phyloP scores from a whole-genome alignment of 2,329 filamentous ascomycete species.

The Colletotrichum sansevieriae region DNA sequence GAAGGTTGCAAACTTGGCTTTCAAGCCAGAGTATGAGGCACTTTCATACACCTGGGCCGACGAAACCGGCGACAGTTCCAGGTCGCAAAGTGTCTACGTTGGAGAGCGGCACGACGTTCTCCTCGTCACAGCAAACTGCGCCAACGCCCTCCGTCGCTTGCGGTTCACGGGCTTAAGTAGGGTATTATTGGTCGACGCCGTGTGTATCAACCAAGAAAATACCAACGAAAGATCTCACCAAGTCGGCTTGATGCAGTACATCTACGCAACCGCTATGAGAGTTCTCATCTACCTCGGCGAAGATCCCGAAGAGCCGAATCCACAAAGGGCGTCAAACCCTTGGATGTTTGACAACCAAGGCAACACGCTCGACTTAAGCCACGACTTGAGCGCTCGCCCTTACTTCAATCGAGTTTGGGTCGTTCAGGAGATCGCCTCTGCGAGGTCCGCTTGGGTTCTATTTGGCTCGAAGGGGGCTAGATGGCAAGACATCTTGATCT shows the following conservation, averaged over 20 bases:
- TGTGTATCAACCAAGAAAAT: conserved; percentile 37
- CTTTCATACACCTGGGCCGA: conserved; percentile 37
- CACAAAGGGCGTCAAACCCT: not conserved
- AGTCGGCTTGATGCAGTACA: conserved; percentile 43
- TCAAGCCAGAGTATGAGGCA: conserved; percentile 26
- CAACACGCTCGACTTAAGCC: not conserved
- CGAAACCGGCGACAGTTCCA: not conserved
- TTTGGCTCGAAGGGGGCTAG: not conserved
- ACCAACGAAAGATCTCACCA: conserved; percentile 38
- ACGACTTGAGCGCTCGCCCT: not conserved
- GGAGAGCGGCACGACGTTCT: conserved; percentile 4
- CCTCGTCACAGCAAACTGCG: conserved; percentile 2
- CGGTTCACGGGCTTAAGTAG: not conserved
- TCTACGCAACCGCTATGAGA: conserved; percentile 33
- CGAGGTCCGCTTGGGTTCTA: not conserved
- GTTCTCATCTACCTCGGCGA: conserved; percentile 21
- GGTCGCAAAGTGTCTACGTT: not conserved
- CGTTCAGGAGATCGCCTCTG: conserved; percentile 22
- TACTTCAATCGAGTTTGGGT: conserved; percentile 30
- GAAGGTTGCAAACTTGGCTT: not conserved
- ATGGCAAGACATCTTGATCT: conserved; percentile 3
- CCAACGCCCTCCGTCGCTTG: conserved; percentile 19
- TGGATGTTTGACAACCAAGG: not conserved
- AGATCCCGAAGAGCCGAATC: not conserved
- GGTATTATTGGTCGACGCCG: conserved; percentile 16